A percentile compares a stretch with the other conserved stretches of the same genome.
phyloP scores from a whole-genome alignment of 2,329 filamentous ascomycete genomes.

The Clonostachys byssicola region DNA sequence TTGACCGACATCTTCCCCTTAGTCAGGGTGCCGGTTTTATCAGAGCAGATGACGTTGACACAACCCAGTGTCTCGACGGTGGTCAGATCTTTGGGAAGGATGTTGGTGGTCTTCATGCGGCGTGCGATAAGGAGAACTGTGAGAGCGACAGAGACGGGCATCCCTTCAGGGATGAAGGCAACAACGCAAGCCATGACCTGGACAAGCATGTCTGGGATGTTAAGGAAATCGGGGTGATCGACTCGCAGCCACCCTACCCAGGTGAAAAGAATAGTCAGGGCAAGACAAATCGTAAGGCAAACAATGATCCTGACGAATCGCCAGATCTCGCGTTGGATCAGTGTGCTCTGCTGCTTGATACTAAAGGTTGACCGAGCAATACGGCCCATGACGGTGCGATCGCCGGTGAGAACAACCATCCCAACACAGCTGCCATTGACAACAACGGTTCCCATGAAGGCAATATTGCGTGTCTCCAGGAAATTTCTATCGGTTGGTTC shows the following conservation, averaged over 20 bases:
- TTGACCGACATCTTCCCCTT: constrained; percentile 50
- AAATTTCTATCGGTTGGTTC: constrained; percentile 35
- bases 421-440: constrained; percentile 57
- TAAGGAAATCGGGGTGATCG: constrained; percentile 26
- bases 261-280: too few relatives aligned
- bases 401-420: constrained; percentile 57
- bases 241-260: too few relatives aligned
- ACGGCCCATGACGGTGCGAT: constrained; percentile 57
- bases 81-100: constrained; percentile 46
- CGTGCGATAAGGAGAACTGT: constrained; percentile 52
- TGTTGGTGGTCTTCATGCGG: constrained; percentile 46
- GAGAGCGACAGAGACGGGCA: constrained; percentile 65
- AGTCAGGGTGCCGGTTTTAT: constrained; percentile 53
- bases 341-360: constrained; percentile 17
- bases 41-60: constrained; percentile 53
- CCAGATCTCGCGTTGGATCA: constrained; percentile 25
- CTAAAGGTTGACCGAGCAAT: constrained; percentile 46
- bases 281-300: constrained; percentile 18
- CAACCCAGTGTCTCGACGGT: constrained; percentile 49
- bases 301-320: constrained; percentile 35
- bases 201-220: constrained; percentile 25
- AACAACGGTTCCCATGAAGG: constrained; percentile 58
- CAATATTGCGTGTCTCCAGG: constrained; percentile 48
- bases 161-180: constrained; percentile 67
- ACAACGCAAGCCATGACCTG: constrained; percentile 44